Base-by-base conservation (phyloP, 306 rosid species). In the Prunus persica region DNA sequence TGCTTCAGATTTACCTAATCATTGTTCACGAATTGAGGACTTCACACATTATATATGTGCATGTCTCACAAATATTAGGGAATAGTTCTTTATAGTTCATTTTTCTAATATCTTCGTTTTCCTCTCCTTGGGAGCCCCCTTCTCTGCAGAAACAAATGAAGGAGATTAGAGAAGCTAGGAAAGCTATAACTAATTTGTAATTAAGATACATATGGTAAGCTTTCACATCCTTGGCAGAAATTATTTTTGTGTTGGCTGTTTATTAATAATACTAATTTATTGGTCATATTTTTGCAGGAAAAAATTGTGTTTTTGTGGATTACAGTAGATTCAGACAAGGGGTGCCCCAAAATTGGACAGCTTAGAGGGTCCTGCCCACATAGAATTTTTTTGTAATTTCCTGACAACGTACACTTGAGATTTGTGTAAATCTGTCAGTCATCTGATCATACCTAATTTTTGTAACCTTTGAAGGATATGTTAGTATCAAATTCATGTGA, bases 1-100 rank as follows among this genome's bases (percentile, higher is more conserved):
- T 86, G 68, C 76, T 68, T 38, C 20, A 2, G 55, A 60, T 52
- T 67, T 61, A 50, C 68, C 20, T 27, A 15, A 16, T 20, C 54
- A 43, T 32, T 24, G 34, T 60, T 60, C 65, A 60, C 65, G 13
- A 28, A 22, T 58, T 58, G 27, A 27, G 65, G 34, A 58, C 18
- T 58, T 70, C 11, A 1, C 25, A 70, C 45, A 15, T 22, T 2
- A 57, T 0, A 32, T 16, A 32, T 16, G 41, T 55, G 16, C 22
- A 24, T 8, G 19, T 25, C 54, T 49, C 4, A 18, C 22, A 25
- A 38, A 11, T 32, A 32, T 19, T n/a, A 2, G 22, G 5, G 62
- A 67, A 54, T 68, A 22, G 19, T 13, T 41, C 27, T 28, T 16
- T 30, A 6, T 45, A 11, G 45, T n/a, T 8, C 28, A 24, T 22